Evolutionary conservation across 2,329 filamentous ascomycete genomes (phyloP), one percentile per base, ranked within the genome.

Genomic region (Neobulgaria alba): DNA sequence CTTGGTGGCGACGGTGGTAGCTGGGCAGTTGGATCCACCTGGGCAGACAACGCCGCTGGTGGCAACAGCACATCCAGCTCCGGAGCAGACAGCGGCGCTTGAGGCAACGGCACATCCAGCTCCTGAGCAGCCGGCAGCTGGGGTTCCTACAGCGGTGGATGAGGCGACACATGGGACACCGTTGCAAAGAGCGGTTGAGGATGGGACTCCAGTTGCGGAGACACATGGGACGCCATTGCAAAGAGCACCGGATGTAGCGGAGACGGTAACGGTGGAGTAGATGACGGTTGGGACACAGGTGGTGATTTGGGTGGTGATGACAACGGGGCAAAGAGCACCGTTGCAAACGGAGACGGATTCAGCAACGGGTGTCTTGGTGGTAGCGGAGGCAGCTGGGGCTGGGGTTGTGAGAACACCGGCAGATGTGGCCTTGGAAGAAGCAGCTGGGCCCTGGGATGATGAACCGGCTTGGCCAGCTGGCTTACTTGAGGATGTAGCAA

Each of bases 401-500:
- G 57, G 51, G 10, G 61, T 56, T 10, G 61, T 60, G 55, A 61
- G 62, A 38, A 63, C 52, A 9, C 55, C 60, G 17, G 61, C 63
- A 9, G 15, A 43, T 12, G 39, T 38, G 14, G 21, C 52, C 33
- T 62, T 49, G 21, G 61, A 55, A 29, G 58, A 60, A 35, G 62
- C n/a, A n/a, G n/a, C n/a, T n/a, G 7, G 23, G 23, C 23, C 7
- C 23, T 26, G 23, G 12, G 23, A 12, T 26, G 12, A 12, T 12
- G 23, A 26, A 16, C n/a, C n/a, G n/a, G n/a, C n/a, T n/a, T n/a
- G n/a, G 12, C 23, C 23, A 26, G 23, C 23, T 7, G 23, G 23
- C 7, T 7, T 26, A 26, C 7, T 26, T 7, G 23, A 7, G 12
- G 23, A 26, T 7, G 23, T 26, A 12, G 23, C 23, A 7, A 7